These are phyloP conservation scores for Meyerozyma carpophila DNA, from an alignment of 1,139 yeast species.

Conservation along the genomic window DNA sequence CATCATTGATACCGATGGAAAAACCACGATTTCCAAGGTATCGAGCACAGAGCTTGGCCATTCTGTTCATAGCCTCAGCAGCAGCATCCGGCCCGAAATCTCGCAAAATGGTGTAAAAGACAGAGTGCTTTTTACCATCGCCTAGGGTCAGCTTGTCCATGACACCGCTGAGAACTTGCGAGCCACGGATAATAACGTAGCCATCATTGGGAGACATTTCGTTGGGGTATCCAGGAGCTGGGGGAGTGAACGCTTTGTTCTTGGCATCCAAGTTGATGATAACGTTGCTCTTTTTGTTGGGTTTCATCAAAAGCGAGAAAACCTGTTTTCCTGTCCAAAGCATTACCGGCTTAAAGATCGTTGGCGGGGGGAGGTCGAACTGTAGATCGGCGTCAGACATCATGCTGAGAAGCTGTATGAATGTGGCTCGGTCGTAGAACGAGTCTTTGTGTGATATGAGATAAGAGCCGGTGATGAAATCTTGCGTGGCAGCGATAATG, in stretches of 20 bases:
- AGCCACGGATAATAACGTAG: slow-evolving; percentile 82
- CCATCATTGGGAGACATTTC: slow-evolving; percentile 99
- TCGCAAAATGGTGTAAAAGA: slow-evolving; percentile 87
- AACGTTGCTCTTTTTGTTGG: slow-evolving; percentile 71
- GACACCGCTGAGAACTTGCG: slow-evolving; percentile 83
- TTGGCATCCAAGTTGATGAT: slow-evolving; percentile 91
- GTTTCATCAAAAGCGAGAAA: slow-evolving; percentile 79
- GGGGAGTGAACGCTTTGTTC: slow-evolving; percentile 81
- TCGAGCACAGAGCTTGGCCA: slow-evolving; percentile 97
- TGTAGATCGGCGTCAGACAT: slow-evolving; percentile 91
- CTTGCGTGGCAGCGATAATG: slow-evolving; percentile 98
- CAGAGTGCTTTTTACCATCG: slow-evolving; percentile 97
- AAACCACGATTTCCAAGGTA: slow-evolving; percentile 93
- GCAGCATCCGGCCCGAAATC: slow-evolving; percentile 97
- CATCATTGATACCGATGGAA: slow-evolving; percentile 96
- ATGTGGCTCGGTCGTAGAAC: slow-evolving; percentile 81
- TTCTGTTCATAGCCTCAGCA: slow-evolving; percentile 93
- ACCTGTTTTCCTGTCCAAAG: slow-evolving; percentile 98
- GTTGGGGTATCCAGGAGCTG: slow-evolving; percentile 57
- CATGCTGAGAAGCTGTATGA: slow-evolving; percentile 82
- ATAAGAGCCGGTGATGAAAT: slow-evolving; percentile 95
- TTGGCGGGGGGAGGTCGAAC: slow-evolving; percentile 93
- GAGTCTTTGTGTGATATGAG: slow-evolving; percentile 90
- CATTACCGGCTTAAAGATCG: slow-evolving; percentile 81
- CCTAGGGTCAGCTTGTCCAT: slow-evolving; percentile 97